A percentile compares a stretch with the other conserved stretches of the same genome.
phyloP scores from a whole-genome alignment of 139 green algal species.

The Bryopsis sp. region DNA sequence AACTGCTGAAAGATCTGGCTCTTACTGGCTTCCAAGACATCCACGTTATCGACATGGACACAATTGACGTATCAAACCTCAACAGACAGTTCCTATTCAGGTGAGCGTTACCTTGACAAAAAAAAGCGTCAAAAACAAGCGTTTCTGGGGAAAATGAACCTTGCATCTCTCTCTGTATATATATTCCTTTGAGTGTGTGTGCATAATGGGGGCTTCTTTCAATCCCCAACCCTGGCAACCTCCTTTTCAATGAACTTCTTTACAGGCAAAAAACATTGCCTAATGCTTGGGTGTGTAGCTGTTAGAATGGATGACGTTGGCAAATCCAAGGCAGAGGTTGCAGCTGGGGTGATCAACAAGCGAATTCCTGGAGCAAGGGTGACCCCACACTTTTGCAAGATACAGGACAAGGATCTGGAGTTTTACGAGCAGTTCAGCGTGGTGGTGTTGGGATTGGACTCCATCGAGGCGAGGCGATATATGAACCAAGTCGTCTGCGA shows the following conservation, averaged over 20 bases:
- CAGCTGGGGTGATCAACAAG: conserved; percentile 70
- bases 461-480: conserved; percentile 87
- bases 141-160: too few relatives aligned
- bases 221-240: background rate
- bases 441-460: conserved; percentile 95
- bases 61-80: conserved; percentile 97
- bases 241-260: background rate
- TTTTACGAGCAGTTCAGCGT: conserved; percentile 88
- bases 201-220: too few relatives aligned
- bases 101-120: too few relatives aligned
- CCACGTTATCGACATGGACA: conserved; percentile 99
- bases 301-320: conserved; percentile 85
- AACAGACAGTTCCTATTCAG: conserved; percentile 99
- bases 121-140: too few relatives aligned
- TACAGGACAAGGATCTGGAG: conserved; percentile 87
- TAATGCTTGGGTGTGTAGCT: background rate
- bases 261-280: background rate
- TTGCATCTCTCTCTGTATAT: too few relatives aligned
- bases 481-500: conserved; percentile 97
- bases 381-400: conserved; percentile 78
- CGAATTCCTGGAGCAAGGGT: conserved; percentile 73
- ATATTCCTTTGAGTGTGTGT: too few relatives aligned
- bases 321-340: conserved; percentile 85
- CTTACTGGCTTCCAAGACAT: conserved; percentile 93
- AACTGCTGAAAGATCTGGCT: conserved; percentile 97